Percentiles rank a stretch among this genome's conserved stretches.
phyloP scores from a whole-genome alignment of 208 protist species.

The Trypanosoma cruzi region DNA sequence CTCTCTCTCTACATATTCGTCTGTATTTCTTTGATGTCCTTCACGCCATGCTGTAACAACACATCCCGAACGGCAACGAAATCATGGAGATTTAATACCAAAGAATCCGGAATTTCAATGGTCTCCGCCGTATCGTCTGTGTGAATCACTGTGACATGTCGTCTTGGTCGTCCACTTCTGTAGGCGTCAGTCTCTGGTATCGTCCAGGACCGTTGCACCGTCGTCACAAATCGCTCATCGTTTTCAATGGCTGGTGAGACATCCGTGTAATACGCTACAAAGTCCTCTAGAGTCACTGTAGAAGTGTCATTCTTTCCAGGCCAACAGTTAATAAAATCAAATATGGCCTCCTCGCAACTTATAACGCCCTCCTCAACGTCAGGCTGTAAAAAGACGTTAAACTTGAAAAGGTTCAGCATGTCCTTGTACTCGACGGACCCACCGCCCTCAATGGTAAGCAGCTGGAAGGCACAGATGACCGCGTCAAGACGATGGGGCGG shows the following conservation, averaged over 20 bases:
- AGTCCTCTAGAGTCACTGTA: constrained; percentile 78
- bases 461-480: constrained; percentile 71
- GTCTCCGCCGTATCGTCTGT: constrained; percentile 58
- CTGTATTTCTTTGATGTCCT: constrained; percentile 63
- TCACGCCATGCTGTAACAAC: constrained; percentile 67
- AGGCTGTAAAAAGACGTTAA: constrained; percentile 59
- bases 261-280: constrained; percentile 93
- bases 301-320: constrained; percentile 65
- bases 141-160: constrained; percentile 64
- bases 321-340: constrained; percentile 87
- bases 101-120: constrained; percentile 67
- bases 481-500: constrained; percentile 47
- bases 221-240: constrained; percentile 83
- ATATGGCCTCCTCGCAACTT: constrained; percentile 63
- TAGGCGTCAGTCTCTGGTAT: constrained; percentile 76
- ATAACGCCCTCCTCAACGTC: constrained; percentile 71
- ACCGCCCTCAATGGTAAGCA: constrained; percentile 73
- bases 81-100: constrained; percentile 56
- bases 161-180: constrained; percentile 41
- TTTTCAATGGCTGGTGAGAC: constrained; percentile 73
- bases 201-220: constrained; percentile 67
- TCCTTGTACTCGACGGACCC: constrained; percentile 78
- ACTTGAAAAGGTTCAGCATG: constrained; percentile 70
- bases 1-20: constrained; percentile 11
- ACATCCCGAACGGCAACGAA: constrained; percentile 48